Evolutionary conservation across 2,329 filamentous ascomycete species (phyloP).

Genomic region (Verticillium nubilum): DNA sequence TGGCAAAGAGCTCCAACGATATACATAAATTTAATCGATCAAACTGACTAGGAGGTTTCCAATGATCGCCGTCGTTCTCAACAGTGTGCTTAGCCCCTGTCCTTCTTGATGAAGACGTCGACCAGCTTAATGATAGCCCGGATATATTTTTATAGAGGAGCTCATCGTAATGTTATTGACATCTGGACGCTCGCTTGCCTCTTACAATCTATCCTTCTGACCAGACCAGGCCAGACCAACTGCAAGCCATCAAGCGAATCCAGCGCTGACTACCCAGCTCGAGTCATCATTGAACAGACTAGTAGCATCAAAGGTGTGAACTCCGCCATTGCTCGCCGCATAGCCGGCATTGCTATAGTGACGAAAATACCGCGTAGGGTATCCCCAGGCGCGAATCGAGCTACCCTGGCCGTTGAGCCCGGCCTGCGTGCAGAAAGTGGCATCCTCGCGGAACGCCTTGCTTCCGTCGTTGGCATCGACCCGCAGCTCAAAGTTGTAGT

Average conservation of each 20-base stretch:
- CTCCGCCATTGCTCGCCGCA: constrained; percentile 47
- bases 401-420: constrained; percentile 45
- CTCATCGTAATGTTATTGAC: no score
- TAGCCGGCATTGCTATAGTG: constrained; percentile 45
- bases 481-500: constrained; percentile 45
- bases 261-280: constrained; percentile 39
- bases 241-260: constrained; percentile 32
- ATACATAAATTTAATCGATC: no score
- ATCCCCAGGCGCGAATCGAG: constrained; percentile 52
- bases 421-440: constrained; percentile 54
- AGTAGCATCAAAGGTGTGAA: constrained; percentile 46
- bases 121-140: no score
- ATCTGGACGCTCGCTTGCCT: no score
- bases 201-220: no score
- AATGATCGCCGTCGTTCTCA: no score
- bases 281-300: constrained; percentile 47
- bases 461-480: constrained; percentile 46
- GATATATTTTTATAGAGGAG: no score
- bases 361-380: constrained; percentile 53
- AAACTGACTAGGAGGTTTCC: no score
- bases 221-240: no score
- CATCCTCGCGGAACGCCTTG: constrained; percentile 54
- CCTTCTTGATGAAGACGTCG: no score
- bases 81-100: no score
- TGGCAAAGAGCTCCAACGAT: background rate